phyloP scores from a whole-genome alignment of 2,329 filamentous ascomycete genomes.

The Aspergillus fischeri region DNA sequence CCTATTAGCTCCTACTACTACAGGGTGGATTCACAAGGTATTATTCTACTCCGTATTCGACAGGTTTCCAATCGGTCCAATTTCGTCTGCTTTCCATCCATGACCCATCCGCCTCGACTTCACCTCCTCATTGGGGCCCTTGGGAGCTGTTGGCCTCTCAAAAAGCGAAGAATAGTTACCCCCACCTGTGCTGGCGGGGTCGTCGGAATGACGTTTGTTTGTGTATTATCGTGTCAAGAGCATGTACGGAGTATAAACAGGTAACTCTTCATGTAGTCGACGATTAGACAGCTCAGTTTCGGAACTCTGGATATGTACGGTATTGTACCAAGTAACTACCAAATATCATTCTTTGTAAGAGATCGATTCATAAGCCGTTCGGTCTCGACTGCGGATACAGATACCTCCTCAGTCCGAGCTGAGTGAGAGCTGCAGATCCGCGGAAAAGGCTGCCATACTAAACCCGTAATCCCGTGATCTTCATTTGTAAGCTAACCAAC shows the following conservation, averaged over 20 bases:
- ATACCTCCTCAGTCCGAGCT: background rate
- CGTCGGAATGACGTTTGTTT: slow-evolving; percentile 22
- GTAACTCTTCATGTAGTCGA: background rate
- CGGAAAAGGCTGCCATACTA: background rate
- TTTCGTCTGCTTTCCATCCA: background rate
- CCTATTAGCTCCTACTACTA: too few relatives aligned
- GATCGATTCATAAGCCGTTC: background rate
- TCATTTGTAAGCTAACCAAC: background rate
- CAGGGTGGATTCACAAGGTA: background rate
- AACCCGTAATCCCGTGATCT: background rate
- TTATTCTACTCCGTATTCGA: slow-evolving; percentile 5
- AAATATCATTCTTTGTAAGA: background rate
- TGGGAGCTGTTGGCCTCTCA: background rate
- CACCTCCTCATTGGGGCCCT: background rate
- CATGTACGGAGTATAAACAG: too few relatives aligned
- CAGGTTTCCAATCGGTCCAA: slow-evolving; percentile 9
- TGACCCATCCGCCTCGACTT: background rate
- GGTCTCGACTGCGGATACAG: background rate
- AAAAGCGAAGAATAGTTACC: background rate
- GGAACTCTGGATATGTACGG: background rate
- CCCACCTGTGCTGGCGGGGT: slow-evolving; percentile 15
- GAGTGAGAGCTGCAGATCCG: background rate
- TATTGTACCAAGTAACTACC: background rate
- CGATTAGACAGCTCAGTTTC: background rate
- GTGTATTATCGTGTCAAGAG: background rate